Evolutionary conservation across 441 rosid species (phyloP).

Genomic region (Croton laevigatus): DNA sequence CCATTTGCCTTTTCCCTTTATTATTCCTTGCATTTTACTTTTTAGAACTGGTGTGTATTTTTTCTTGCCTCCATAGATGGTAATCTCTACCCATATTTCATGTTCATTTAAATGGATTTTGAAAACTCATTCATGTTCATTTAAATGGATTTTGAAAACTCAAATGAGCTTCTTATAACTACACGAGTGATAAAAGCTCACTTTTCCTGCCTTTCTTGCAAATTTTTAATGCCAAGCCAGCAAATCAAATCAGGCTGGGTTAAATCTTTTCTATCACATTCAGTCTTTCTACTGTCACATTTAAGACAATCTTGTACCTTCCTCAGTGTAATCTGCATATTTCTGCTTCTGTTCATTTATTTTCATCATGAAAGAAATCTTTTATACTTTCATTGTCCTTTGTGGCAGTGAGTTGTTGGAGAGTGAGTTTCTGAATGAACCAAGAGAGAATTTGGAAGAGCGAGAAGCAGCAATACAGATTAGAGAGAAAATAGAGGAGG

Average conservation of each 20-base stretch:
- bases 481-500: conserved; percentile 72
- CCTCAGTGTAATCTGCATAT: not conserved
- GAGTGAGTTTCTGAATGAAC: conserved; percentile 83
- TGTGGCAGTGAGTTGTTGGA: conserved; percentile 68
- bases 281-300: not conserved
- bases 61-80: not conserved
- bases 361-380: not conserved
- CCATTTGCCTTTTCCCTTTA: not conserved
- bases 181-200: no score
- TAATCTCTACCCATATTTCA: not conserved
- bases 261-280: not conserved
- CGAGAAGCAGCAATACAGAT: conserved; percentile 85
- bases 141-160: conserved; percentile 1
- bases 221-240: not conserved
- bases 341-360: not conserved
- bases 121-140: not conserved
- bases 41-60: not conserved
- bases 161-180: not conserved
- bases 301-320: not conserved
- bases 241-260: not conserved
- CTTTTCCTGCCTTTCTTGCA: not conserved
- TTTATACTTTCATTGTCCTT: not conserved
- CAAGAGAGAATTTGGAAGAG: conserved; percentile 69
- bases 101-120: not conserved
- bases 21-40: not conserved